Evolutionary conservation across 2,329 filamentous ascomycete genomes (phyloP), one percentile per base, ranked within the genome.

Genomic region (Fusarium sp.): DNA sequence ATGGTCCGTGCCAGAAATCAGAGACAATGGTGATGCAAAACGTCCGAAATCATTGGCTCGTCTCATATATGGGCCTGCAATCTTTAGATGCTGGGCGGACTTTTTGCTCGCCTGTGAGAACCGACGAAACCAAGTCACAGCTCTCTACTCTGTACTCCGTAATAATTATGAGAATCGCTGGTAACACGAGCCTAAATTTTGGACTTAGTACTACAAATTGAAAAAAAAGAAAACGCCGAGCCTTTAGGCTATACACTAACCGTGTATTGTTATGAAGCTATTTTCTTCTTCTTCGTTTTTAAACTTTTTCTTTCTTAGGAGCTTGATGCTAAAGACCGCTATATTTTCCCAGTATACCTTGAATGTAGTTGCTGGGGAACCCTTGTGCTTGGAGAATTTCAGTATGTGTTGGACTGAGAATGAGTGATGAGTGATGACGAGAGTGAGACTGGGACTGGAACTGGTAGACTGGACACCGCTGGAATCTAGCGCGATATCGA

Each of bases 21-120:
- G 65, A 76, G 72, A 66, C 64, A 76, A 61, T 73, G 66, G 64
- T 77, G 75, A 71, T 64, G 71, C 72, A 63, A 67, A 59, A 62
- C 45, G 65, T 42, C 18, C 41, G 48, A 69, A 39, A 32, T 68
- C 54, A 77, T 77, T 77, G 73, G 73, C 52, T 65, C 62, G 66
- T 69, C 62, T 67, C 48, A 64, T 45, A 70, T 70, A 65, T 62
- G 64, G 68, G 42, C 50, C 58, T 64, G 48, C 22, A 51, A 51
- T 51, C 48, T 48, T 64, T 44, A 66, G 62, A 55, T 58, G 62
- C 45, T 58, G 41, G 55, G 64, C 68, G 68, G 68, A 70, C 58
- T 48, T 64, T 62, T 70, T 59, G 58, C 62, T 77, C 73, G 54
- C 26, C 48, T 67, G 60, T 17, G 54, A 45, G 58, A 66, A 41